These are phyloP conservation scores for Trichocomaceae sp. DNA, from an alignment of 2,329 filamentous ascomycete species.

Conservation along the genomic window DNA sequence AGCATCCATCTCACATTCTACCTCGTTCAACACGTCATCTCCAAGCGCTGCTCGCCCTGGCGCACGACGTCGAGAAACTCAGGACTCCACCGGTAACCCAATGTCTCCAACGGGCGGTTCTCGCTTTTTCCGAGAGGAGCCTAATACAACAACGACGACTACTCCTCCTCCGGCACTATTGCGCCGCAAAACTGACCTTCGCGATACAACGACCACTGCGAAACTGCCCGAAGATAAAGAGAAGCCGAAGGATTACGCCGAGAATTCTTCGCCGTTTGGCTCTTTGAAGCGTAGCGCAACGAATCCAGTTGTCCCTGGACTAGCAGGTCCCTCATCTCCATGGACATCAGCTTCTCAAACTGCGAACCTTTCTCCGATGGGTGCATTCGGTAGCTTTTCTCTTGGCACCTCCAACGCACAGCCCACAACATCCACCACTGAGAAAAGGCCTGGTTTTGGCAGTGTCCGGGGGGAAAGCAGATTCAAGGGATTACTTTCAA, in stretches of 20 bases:
- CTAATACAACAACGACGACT: conserved; percentile 43
- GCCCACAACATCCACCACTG: conserved; percentile 45
- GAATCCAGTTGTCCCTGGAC: conserved; percentile 46
- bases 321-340: conserved; percentile 46
- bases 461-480: conserved; percentile 69
- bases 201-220: conserved; percentile 39
- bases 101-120: conserved; percentile 43
- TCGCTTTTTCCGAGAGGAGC: conserved; percentile 44
- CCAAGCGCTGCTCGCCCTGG: conserved; percentile 67
- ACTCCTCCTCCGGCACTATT: conserved; percentile 56
- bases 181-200: conserved; percentile 57
- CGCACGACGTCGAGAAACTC: conserved; percentile 77
- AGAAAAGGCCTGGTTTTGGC: conserved; percentile 65
- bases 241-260: conserved; percentile 38
- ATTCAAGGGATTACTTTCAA: conserved; percentile 76
- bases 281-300: conserved; percentile 52
- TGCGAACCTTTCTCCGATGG: conserved; percentile 64
- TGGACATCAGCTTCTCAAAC: conserved; percentile 56
- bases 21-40: conserved; percentile 63
- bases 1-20: conserved; percentile 63
- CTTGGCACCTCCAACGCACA: conserved; percentile 49
- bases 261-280: conserved; percentile 44
- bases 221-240: conserved; percentile 45
- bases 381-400: conserved; percentile 88
- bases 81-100: conserved; percentile 55